Evolutionary conservation across 2,329 filamentous ascomycete species (phyloP), one percentile per base, ranked within the genome.

Genomic region (Nectriaceae sp.): DNA sequence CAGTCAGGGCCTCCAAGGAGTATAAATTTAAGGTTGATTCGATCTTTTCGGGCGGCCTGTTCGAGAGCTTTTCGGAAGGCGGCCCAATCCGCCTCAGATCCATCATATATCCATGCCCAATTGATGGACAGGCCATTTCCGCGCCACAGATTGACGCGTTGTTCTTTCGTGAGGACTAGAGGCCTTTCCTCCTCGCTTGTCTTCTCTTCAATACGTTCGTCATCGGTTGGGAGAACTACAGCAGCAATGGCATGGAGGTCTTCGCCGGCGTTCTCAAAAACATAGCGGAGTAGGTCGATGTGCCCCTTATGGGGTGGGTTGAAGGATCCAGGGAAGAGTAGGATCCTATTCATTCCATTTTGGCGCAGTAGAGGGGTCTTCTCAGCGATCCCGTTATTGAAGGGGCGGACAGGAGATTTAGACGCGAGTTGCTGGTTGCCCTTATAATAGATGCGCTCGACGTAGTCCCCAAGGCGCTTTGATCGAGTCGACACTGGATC

Each of bases 271-370:
- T 67, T 58, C 1, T 47, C 40, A 29, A 64, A 62, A 8, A 62
- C 61, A 43, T 70, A 57, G 1, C 47, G 44, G 1, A 73, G 61
- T 3, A 72, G 60, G 0, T 65, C 49, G 1, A 64, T 38, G 39
- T 72, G 70, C 0, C 69, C 68, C 5, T 48, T 54, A 42, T 71
- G 68, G 13, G 70, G 68, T 1, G 70, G 70, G 43, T 73, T 71
- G 55, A 72, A 72, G 10, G 63, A 64, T 1, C 70, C 70, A 1
- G 67, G 67, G 43, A 60, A 72, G 2, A 72, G 19, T 2, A 72
- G 50, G n/a, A 72, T 59, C 8, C 56, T 49, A 35, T 67, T 68
- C 1, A 56, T 49, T 2, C 54, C 31, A 44, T 36, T 18, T 5
- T 15, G 16, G 21, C 43, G 40, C 11, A 59, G 46, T 3, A 49